phyloP scores from a whole-genome alignment of 1,139 yeast species.

The Kurtzmaniella quercitrusa region DNA sequence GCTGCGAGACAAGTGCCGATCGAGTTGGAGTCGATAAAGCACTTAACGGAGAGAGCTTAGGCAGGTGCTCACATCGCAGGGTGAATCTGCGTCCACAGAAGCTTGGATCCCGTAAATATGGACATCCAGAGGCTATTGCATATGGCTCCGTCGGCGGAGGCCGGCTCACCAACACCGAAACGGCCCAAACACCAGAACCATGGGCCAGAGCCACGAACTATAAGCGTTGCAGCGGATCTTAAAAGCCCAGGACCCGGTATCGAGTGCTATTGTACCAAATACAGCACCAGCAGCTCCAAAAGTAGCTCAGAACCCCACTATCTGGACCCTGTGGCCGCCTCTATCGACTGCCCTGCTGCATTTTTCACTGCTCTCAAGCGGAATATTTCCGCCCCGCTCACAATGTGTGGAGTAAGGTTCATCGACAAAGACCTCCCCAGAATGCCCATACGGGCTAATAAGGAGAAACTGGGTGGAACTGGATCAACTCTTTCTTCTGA shows the following conservation, averaged over 20 bases:
- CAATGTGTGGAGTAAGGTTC: conserved; percentile 6
- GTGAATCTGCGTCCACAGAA: too few species aligned
- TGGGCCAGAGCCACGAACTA: neutral
- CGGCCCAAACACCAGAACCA: neutral
- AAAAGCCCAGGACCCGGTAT: too few species aligned
- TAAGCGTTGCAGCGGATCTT: too few species aligned
- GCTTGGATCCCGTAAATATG: neutral
- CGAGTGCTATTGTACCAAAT: neutral
- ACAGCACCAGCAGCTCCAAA: neutral
- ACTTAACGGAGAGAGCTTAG: neutral
- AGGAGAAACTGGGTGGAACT: too few species aligned
- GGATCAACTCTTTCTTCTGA: conserved; percentile 1
- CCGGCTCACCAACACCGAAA: neutral
- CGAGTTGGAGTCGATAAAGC: neutral
- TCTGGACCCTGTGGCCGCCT: neutral
- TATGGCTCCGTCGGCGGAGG: neutral
- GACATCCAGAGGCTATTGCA: neutral
- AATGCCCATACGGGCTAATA: neutral
- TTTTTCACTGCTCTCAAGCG: conserved; percentile 1
- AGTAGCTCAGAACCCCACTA: neutral
- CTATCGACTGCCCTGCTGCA: neutral
- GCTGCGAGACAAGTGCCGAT: neutral
- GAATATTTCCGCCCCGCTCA: conserved; percentile 4
- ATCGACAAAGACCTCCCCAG: conserved; percentile 7
- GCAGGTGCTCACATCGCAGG: too few species aligned